Percentiles rank a stretch among this genome's conserved stretches.
Conservation (phyloP, 108 stramenopile species). For the Mayamaea pseudoterrestris region DNA sequence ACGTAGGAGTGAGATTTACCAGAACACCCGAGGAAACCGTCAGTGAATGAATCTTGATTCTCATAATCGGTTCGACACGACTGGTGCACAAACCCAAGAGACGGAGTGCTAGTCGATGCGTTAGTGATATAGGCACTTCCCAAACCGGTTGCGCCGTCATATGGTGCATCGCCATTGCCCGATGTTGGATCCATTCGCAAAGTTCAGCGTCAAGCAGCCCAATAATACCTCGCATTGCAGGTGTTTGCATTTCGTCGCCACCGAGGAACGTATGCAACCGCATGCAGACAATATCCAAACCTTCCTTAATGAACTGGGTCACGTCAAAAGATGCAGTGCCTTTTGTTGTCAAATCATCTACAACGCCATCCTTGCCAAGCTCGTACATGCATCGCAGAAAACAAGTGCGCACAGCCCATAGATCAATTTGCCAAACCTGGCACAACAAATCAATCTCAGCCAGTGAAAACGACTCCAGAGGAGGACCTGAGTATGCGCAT, state of each 20-base stretch:
- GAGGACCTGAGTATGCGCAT: slow-evolving; percentile 17
- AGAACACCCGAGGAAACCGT: slow-evolving; percentile 47
- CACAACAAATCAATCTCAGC: slow-evolving; percentile 50
- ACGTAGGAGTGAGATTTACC: slow-evolving; percentile 23
- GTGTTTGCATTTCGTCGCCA: slow-evolving; percentile 17
- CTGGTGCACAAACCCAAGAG: slow-evolving; percentile 39
- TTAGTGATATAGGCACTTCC: slow-evolving; percentile 31
- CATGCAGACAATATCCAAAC: slow-evolving; percentile 50
- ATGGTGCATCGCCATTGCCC: slow-evolving; percentile 38
- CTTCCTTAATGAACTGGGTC: slow-evolving; percentile 34
- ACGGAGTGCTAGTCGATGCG: slow-evolving; percentile 50
- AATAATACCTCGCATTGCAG: slow-evolving; percentile 39
- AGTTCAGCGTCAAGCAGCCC: slow-evolving; percentile 65
- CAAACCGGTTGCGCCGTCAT: neutral
- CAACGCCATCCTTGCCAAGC: slow-evolving; percentile 49
- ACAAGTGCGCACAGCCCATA: slow-evolving; percentile 36
- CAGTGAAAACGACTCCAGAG: slow-evolving; percentile 33
- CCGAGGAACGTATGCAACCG: slow-evolving; percentile 38
- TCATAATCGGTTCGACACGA: slow-evolving; percentile 21
- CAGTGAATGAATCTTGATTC: slow-evolving; percentile 46
- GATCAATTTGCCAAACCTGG: slow-evolving; percentile 45
- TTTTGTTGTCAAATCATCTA: slow-evolving; percentile 45
- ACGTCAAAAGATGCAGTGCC: slow-evolving; percentile 29
- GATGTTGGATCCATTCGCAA: slow-evolving; percentile 52
- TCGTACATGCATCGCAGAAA: slow-evolving; percentile 69